These are phyloP conservation scores for Trypanosoma brucei DNA, from an alignment of 208 protist genomes.

Conservation along the genomic window DNA sequence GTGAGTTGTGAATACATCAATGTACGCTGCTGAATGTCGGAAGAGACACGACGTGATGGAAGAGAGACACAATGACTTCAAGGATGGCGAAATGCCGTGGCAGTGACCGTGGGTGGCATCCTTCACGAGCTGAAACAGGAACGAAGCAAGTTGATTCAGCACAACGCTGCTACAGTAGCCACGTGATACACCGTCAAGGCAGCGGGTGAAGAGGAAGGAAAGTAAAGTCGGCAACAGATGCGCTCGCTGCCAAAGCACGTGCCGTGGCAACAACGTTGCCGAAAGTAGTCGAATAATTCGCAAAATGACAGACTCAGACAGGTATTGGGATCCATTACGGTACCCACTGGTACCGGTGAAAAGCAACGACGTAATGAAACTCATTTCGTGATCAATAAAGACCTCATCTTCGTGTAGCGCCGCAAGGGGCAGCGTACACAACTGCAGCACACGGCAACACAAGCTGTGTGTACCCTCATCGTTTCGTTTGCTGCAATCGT, in stretches of 20 bases:
- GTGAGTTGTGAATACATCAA: constrained; percentile 67
- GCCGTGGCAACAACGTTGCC: constrained; percentile 25
- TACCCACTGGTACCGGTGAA: background rate
- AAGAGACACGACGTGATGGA: constrained; percentile 53
- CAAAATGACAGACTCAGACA: constrained; percentile 18
- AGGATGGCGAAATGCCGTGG: constrained; percentile 3
- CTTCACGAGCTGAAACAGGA: constrained; percentile 51
- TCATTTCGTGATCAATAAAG: constrained; percentile 23
- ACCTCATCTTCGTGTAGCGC: constrained; percentile 21
- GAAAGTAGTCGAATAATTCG: constrained; percentile 28
- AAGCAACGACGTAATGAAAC: constrained; percentile 17
- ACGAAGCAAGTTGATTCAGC: constrained; percentile 52
- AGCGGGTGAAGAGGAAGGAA: constrained; percentile 34
- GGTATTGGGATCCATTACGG: background rate
- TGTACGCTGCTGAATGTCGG: constrained; percentile 41
- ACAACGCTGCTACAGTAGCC: constrained; percentile 25
- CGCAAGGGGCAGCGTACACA: constrained; percentile 25
- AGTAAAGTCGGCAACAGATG: constrained; percentile 47
- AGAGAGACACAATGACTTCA: constrained; percentile 51
- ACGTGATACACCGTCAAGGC: constrained; percentile 40
- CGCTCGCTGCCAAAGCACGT: constrained; percentile 49
- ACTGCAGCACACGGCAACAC: constrained; percentile 4
- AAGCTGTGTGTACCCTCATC: background rate
- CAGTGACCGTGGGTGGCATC: constrained; percentile 21
- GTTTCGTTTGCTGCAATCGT: background rate